Percentiles rank a stretch among this genome's conserved stretches.
Evolutionary conservation across 305 asterid species (phyloP).

Genomic region (Coffea humblotiana): DNA sequence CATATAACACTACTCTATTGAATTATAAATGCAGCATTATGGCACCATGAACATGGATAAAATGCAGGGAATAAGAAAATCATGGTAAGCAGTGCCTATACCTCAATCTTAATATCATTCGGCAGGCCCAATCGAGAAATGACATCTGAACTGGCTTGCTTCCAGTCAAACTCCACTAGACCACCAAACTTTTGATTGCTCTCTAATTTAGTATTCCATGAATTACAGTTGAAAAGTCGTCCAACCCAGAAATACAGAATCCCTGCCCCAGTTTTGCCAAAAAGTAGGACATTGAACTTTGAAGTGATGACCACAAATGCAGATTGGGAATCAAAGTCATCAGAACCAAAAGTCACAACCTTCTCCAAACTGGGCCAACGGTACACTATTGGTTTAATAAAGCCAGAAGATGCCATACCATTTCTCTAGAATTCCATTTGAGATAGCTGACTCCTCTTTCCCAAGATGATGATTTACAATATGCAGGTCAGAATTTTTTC

Average conservation of each 20-base stretch:
- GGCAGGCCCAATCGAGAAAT: conserved; percentile 40
- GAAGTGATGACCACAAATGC: conserved; percentile 37
- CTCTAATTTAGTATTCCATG: conserved; percentile 17
- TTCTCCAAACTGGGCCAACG: conserved; percentile 51
- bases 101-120: conserved; percentile 40
- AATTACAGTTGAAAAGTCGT: conserved; percentile 28
- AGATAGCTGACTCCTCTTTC: conserved; percentile 15
- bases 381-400: conserved; percentile 27
- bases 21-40: not conserved
- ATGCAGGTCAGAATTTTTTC: conserved; percentile 17
- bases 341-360: conserved; percentile 20
- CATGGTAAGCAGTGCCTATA: conserved; percentile 15
- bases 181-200: conserved; percentile 21
- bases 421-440: conserved; percentile 24
- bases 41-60: not conserved
- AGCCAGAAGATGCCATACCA: conserved; percentile 25
- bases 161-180: conserved; percentile 39
- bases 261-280: conserved; percentile 23
- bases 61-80: not conserved
- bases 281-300: conserved; percentile 13
- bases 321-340: conserved; percentile 39
- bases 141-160: conserved; percentile 31
- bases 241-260: conserved; percentile 48
- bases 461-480: conserved; percentile 21
- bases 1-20: not conserved